Base-by-base conservation (phyloP, 75 land plant genomes). In the Cupressus sempervirens region DNA sequence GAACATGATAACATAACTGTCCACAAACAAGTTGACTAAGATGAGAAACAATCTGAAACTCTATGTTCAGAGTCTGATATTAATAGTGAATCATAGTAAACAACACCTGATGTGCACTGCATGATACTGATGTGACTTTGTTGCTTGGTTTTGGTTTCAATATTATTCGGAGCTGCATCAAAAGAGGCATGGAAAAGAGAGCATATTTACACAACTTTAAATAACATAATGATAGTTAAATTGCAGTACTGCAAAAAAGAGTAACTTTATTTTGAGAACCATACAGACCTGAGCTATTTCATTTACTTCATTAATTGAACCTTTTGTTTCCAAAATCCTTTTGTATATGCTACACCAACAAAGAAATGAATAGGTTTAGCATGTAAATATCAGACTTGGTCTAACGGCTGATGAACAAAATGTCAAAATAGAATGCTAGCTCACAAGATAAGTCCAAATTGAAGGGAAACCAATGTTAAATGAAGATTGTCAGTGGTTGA, bases 1-100 rank as follows among this genome's bases (percentile, higher is more conserved):
- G 95, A 36, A 97, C 93, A 88, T 97, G 99, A 67, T 97, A 97
- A 83, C 99, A 97, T 34, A 97, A 90, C 99, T 97, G 90, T 85
- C 85, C 29, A 43, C 29, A 43, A 83, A 65, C 72, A 12, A 79
- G 46, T 45, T 26, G 32, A 26, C 29, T 79, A 79, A 9, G 29
- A 79, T 43, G 48, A 4, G 29, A 45, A 79, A 45, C 81, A 79
- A 79, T 43, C 11, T 79, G 10, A 11, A 23, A 3, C 50, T 79
- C 41, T 45, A 79, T n/a, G 2, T 26, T 11, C 46, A 23, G 23
- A 45, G 45, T 79, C 12, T 43, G 41, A 45, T 23, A 48, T 45
- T n/a, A 72, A 13, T 30, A 72, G 15, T 45, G 30, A 43, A 79
- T 45, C n/a, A 79, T n/a, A 26, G 1, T 26, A 79, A 79, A 54